Base-by-base conservation (phyloP, 1,139 yeast genomes). In the Protomyces macrosporus region DNA sequence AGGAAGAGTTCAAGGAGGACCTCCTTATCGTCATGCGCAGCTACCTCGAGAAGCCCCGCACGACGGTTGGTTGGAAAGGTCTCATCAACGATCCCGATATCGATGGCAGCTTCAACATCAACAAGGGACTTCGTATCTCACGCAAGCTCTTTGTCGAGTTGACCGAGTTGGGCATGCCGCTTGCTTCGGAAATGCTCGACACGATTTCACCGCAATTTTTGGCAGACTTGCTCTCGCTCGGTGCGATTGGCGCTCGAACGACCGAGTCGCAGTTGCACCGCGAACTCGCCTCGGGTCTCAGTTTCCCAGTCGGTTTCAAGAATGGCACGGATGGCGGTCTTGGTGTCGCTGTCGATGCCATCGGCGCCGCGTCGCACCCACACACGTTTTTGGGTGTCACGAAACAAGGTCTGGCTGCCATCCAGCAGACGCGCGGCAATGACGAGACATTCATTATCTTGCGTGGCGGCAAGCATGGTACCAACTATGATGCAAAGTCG, bases 51-150 rank as follows among this genome's bases (percentile, higher is more conserved):
- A 93, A 93, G 78, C 98, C 98, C 69, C 85, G 98, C 79, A 93
- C 98, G 63, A 93, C 98, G 33, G 98, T 93, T 62, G 98, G 98
- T 67, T 93, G 98, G 98, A 93, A 93, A 77, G 98, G 71, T n/a
- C 81, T 93, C 71, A 91, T 93, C 72, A 93, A 93, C 75, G 98
- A 93, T 76, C 98, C 98, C 33, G 96, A 93, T 72, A 87, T 93
- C 70, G 97, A 93, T 74, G 91, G 90, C 67, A 83, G 97, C 65
- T 91, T 89, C 85, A 85, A 90, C 71, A 93, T 93, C 75, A 93
- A 93, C 80, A 90, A 90, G 77, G 98, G 98, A 69, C 83, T 93
- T 70, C 81, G 95, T 71, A 86, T 91, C 69, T 82, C 98, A 33
- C 84, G 98, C 75, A 86, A 87, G 70, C 83, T 93, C 78, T 93